Evolutionary conservation across 306 rosid genomes (phyloP).

Genomic region (Ormosia emarginata): DNA sequence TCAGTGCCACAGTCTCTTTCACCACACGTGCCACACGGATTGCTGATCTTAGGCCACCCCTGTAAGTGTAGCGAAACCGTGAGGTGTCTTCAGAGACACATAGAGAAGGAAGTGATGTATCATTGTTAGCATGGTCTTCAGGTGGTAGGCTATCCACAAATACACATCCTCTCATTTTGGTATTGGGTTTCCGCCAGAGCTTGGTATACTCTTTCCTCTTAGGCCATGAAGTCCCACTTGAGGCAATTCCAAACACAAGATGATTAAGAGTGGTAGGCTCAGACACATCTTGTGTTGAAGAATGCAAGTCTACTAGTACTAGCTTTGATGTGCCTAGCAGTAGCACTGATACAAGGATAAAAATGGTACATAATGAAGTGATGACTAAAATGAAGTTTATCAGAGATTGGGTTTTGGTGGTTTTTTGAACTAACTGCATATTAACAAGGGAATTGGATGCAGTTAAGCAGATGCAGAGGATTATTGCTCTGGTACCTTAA

Average conservation of each 20-base stretch:
- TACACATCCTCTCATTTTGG: conserved; percentile 53
- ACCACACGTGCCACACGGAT: conserved; percentile 67
- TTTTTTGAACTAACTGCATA: conserved; percentile 37
- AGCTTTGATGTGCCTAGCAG: conserved; percentile 15
- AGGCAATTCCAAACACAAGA: conserved; percentile 73
- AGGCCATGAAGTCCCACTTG: conserved; percentile 51
- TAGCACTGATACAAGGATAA: conserved; percentile 36
- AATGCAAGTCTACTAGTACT: neutral
- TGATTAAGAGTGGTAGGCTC: conserved; percentile 46
- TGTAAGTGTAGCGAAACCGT: conserved; percentile 47
- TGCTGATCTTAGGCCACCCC: conserved; percentile 41
- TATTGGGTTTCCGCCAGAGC: conserved; percentile 57
- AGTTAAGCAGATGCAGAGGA: neutral
- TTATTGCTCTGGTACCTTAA: neutral
- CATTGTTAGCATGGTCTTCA: neutral
- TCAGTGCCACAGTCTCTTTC: conserved; percentile 47
- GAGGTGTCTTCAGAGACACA: conserved; percentile 61
- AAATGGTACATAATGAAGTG: conserved; percentile 41
- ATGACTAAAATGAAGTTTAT: conserved; percentile 32
- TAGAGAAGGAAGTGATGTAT: conserved; percentile 44
- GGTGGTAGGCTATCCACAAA: conserved; percentile 46
- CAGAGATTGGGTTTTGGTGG: conserved; percentile 31
- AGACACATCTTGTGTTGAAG: conserved; percentile 14
- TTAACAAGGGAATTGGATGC: neutral
- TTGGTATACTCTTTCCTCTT: conserved; percentile 43